These are phyloP conservation scores for Suhomyces anneliseae DNA, from an alignment of 1,139 yeast species.

Conservation along the genomic window DNA sequence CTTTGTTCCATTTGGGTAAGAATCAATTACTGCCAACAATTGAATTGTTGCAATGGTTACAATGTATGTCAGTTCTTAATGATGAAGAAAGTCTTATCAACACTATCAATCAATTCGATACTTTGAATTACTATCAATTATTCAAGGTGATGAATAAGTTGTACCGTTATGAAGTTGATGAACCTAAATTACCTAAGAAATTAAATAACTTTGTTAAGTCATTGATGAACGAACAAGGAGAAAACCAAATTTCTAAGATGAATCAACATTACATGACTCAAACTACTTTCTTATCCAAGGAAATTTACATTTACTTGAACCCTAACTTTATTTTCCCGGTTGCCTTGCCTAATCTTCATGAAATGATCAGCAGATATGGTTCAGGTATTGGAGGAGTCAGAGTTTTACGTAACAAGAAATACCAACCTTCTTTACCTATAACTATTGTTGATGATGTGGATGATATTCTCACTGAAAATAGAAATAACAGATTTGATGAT, in stretches of 20 bases:
- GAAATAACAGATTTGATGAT: constrained; percentile 30
- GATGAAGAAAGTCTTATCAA: constrained; percentile 57
- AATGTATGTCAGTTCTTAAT: constrained; percentile 67
- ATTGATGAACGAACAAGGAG: constrained; percentile 41
- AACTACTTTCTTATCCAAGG: constrained; percentile 40
- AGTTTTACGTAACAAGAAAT: constrained; percentile 46
- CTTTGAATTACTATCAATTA: constrained; percentile 69
- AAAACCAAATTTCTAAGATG: constrained; percentile 32
- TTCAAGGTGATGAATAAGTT: constrained; percentile 64
- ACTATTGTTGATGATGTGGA: constrained; percentile 62
- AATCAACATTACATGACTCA: constrained; percentile 47
- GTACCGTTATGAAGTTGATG: constrained; percentile 85
- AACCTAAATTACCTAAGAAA: constrained; percentile 56
- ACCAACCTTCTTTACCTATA: constrained; percentile 64
- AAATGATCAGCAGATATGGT: constrained; percentile 61
- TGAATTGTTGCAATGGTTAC: constrained; percentile 87
- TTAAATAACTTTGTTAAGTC: constrained; percentile 37
- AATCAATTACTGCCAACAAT: constrained; percentile 70
- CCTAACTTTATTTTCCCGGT: constrained; percentile 51
- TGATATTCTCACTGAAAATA: constrained; percentile 46
- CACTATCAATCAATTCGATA: constrained; percentile 57
- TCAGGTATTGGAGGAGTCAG: constrained; percentile 58
- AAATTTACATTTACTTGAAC: constrained; percentile 47
- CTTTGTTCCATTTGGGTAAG: constrained; percentile 60
- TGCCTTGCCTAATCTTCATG: constrained; percentile 58